Evolutionary conservation across 352 stramenopile species (phyloP), one percentile per base, ranked within the genome.

Genomic region (Blastocystis sp.): DNA sequence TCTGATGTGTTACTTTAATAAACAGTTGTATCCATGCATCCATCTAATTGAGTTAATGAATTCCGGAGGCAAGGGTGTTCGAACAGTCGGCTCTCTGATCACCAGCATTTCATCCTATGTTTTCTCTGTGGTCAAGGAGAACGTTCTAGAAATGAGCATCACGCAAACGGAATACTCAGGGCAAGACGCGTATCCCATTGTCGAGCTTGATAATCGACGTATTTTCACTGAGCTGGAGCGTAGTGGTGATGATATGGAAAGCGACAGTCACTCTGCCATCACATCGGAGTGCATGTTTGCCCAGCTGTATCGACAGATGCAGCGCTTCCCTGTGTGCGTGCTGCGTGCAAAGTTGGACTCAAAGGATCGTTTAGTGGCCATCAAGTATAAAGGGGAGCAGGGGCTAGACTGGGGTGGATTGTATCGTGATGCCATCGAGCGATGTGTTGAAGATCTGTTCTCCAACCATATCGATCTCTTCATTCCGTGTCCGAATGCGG

Each of bases 391-490:
- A 26, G 90, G 90, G 20, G 90, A 91, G 63, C 87, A 91, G 43
- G 90, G 90, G 0, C 55, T 91, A 16, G 90, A 91, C 76, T 91
- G 85, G 89, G 90, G 90, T 13, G 90, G 90, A 8, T 37, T 91
- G 68, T 91, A 90, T 41, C 50, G 88, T 20, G 90, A 91, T 43
- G 65, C 53, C 1, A 56, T 91, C 30, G 76, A 88, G 24, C 76
- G 76, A 4, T 88, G 76, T 26, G 63, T 87, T 34, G 76, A 87
- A 64, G 76, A 87, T 34, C 24, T 87, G 2, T 87, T 87, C 63
- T 54, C n/a, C 20, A 55, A 87, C 37, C 76, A 47, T n/a, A 87
- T 87, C 41, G 76, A 87, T 34, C 34, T 87, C 24, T 87, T 87
- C 34, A 16, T 87, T 1, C 63, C 63, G 8, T 87, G 53, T 37